Base-by-base conservation (phyloP, 1,284 basidiomycete species). In the Cryptococcus hybrid region DNA sequence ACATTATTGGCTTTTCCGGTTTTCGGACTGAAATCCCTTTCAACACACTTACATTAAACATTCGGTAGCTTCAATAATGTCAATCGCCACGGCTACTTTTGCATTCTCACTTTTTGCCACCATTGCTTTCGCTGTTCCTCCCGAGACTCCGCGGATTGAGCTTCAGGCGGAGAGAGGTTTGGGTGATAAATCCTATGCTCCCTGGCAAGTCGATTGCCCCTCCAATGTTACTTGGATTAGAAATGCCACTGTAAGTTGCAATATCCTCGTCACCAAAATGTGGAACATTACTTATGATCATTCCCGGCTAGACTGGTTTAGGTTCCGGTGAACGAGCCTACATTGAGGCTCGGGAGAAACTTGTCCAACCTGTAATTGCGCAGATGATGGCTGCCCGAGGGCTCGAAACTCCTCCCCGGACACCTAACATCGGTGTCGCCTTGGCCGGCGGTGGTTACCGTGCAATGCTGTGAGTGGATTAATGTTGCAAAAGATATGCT, bases 391-490 rank as follows among this genome's bases (percentile, higher is more conserved):
- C 65, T 12, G 52, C 62, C 11, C 58, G 62, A 38, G 67, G 67
- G 2, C 56, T 78, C 1, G 49, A 63, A 7, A 60, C 59, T 13
- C 73, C 77, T 3, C 66, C 73, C 11, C 63, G 77, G 46, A 71
- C 68, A 13, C 81, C 81, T 0, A 59, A 62, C 2, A 65, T 81
- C 18, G 78, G 77, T 35, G 68, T 80, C 45, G 78, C 79, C 1
- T 61, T 81, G 12, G 77, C 75, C 8, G 80, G 80, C 39, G 80
- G 80, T 36, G 80, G 80, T 4, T 78, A 80, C 56, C 64, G 80
- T 15, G 80, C 80, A 8, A 81, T 81, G 80, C 70, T 79, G 63
- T 73, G 52, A 59, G 70, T 64, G 34, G 9, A 43, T 46, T 37
- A 34, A 40, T 18, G 24, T 6, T 30, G n/a, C 45, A 11, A 3